These are phyloP conservation scores for Stachybotrys echinatus DNA, from an alignment of 2,329 filamentous ascomycete genomes.

Conservation along the genomic window DNA sequence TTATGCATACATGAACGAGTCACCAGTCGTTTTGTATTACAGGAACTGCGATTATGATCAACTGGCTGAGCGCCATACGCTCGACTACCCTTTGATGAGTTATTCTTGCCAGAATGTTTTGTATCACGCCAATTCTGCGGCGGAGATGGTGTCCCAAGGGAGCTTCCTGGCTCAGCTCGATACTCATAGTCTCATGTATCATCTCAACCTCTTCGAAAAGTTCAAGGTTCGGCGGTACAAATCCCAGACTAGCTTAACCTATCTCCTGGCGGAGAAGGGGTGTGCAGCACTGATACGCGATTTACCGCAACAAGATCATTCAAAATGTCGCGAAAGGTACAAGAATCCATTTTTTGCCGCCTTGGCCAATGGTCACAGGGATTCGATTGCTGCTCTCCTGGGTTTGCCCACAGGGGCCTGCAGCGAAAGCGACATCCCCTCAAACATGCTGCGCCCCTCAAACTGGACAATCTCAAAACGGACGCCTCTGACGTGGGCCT, in stretches of 20 bases:
- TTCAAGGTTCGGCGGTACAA: slow-evolving; percentile 17
- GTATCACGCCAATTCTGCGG: slow-evolving; percentile 32
- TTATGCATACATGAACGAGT: slow-evolving; percentile 25
- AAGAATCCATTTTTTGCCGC: slow-evolving; percentile 28
- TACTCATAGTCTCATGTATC: slow-evolving; percentile 20
- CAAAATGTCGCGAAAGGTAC: slow-evolving; percentile 21
- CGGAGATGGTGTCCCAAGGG: slow-evolving; percentile 16
- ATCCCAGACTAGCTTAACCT: slow-evolving; percentile 17
- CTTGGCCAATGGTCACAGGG: slow-evolving; percentile 19
- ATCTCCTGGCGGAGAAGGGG: slow-evolving; percentile 27
- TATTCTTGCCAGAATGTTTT: slow-evolving; percentile 36
- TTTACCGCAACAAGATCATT: slow-evolving; percentile 12
- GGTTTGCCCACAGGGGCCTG: slow-evolving; percentile 4
- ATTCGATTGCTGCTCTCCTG: slow-evolving; percentile 17
- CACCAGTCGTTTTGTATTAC: background rate
- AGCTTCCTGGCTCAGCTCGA: slow-evolving; percentile 24
- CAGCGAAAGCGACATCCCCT: too few relatives aligned
- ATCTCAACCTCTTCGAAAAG: slow-evolving; percentile 24
- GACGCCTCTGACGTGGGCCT: too few relatives aligned
- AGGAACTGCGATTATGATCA: background rate
- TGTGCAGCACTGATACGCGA: slow-evolving; percentile 20
- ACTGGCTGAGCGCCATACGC: background rate
- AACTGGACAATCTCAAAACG: too few relatives aligned
- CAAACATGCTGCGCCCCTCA: too few relatives aligned
- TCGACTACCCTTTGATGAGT: slow-evolving; percentile 42